Conservation (phyloP, 306 rosid genomes). For the Lathyrus tuberosus region DNA sequence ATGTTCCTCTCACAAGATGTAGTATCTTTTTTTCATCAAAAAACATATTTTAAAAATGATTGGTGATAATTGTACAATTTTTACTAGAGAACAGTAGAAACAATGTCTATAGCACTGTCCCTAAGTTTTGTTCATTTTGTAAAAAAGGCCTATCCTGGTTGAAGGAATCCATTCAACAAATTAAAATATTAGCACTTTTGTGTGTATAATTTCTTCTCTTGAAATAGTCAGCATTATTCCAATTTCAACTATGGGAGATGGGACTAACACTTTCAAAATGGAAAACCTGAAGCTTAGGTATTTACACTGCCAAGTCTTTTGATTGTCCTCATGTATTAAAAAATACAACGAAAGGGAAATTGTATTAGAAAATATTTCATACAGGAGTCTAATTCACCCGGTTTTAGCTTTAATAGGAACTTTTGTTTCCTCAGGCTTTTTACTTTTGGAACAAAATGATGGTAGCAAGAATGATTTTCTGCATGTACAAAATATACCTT, state of each 20-base stretch:
- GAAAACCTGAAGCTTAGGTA: neutral
- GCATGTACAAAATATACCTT: neutral
- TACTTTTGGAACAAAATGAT: slow-evolving; percentile 13
- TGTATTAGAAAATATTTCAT: neutral
- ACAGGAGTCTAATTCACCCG: neutral
- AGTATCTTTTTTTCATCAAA: too few species aligned
- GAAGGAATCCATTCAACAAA: too few species aligned
- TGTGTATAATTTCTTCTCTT: too few species aligned
- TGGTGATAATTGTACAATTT: too few species aligned
- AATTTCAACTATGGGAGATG: neutral
- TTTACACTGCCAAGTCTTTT: neutral
- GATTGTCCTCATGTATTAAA: neutral
- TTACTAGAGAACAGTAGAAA: too few species aligned
- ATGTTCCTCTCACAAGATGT: too few species aligned
- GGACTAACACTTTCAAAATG: neutral
- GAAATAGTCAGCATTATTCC: too few species aligned
- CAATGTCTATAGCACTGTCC: too few species aligned
- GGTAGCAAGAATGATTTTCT: slow-evolving; percentile 10
- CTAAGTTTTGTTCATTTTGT: too few species aligned
- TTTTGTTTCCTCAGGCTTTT: neutral
- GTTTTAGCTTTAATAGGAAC: neutral
- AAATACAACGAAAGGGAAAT: neutral
- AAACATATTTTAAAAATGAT: too few species aligned
- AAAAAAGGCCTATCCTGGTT: too few species aligned
- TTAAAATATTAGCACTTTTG: too few species aligned